Evolutionary conservation across 208 protist species (phyloP).

Genomic region (Leishmania major): DNA sequence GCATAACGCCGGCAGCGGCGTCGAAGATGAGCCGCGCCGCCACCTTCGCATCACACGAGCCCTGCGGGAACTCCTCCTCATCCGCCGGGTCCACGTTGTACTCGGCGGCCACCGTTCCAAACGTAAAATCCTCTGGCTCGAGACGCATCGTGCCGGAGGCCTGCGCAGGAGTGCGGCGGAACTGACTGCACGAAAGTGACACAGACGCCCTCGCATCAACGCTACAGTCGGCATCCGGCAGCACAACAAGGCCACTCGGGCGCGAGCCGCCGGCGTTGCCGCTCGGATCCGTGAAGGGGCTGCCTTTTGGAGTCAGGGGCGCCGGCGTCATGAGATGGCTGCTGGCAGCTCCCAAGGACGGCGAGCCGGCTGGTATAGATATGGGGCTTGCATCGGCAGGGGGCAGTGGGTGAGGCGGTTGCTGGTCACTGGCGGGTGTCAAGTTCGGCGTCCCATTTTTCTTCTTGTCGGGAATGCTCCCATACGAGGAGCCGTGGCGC

Average conservation of each 20-base stretch:
- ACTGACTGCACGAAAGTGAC: constrained; percentile 25
- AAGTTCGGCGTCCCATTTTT: not conserved
- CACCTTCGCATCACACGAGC: constrained; percentile 54
- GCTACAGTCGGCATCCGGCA: constrained; percentile 19
- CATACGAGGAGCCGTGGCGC: not conserved
- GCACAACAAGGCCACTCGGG: constrained; percentile 25
- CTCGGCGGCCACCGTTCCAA: constrained; percentile 42
- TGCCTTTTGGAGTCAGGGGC: not conserved
- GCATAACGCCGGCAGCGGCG: constrained; percentile 40
- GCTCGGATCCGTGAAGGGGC: not conserved
- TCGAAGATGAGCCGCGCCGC: constrained; percentile 62
- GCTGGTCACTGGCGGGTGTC: not conserved
- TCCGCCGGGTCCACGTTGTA: constrained; percentile 54
- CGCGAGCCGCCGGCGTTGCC: not conserved
- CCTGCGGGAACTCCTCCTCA: constrained; percentile 16
- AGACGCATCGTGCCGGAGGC: constrained; percentile 11
- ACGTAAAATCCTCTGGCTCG: constrained; percentile 38
- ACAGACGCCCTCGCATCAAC: not conserved
- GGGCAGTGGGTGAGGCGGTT: not conserved
- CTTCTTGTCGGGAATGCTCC: not conserved
- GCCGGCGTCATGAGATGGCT: not conserved
- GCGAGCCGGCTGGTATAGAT: not conserved
- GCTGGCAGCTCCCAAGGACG: not conserved
- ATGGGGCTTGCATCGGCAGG: not conserved
- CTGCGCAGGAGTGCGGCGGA: constrained; percentile 11